These are phyloP conservation scores for Symbiodinium natans DNA, from an alignment of 73 alveolate species.

Conservation along the genomic window DNA sequence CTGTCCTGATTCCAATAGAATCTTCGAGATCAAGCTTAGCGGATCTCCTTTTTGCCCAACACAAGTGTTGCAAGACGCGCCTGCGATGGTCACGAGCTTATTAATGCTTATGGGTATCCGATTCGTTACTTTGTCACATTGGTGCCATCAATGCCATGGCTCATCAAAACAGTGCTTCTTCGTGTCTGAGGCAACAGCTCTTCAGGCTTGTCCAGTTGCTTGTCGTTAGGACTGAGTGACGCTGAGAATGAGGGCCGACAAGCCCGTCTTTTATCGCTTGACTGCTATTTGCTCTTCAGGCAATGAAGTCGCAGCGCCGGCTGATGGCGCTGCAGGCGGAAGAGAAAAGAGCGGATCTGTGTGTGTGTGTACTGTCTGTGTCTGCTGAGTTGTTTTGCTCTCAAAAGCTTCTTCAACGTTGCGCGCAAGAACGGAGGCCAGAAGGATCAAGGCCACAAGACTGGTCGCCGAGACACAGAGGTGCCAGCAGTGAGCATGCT, in stretches of 20 bases:
- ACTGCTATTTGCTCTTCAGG: constrained; percentile 49
- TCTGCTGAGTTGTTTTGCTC: too few species aligned
- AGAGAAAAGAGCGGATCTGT: too few species aligned
- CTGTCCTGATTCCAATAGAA: too few species aligned
- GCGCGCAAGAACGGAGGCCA: background rate
- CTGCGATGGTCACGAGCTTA: background rate
- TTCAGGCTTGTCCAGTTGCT: too few species aligned
- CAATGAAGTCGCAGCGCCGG: constrained; percentile 75
- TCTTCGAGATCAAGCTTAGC: background rate
- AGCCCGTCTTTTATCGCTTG: too few species aligned
- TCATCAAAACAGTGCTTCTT: background rate
- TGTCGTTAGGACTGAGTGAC: too few species aligned
- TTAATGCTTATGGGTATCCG: background rate
- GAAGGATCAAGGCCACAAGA: constrained; percentile 45
- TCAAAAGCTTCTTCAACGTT: background rate
- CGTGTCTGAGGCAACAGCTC: too few species aligned
- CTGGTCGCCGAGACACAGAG: constrained; percentile 90
- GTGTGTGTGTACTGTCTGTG: too few species aligned
- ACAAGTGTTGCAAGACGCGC: background rate
- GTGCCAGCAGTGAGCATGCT: background rate
- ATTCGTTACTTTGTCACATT: background rate
- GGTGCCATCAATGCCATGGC: background rate
- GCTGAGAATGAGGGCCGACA: too few species aligned
- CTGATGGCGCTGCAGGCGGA: constrained; percentile 65
- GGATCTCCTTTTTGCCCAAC: background rate